Evolutionary conservation across 1,284 basidiomycete genomes (phyloP).

Genomic region (Blastosporella zonata): DNA sequence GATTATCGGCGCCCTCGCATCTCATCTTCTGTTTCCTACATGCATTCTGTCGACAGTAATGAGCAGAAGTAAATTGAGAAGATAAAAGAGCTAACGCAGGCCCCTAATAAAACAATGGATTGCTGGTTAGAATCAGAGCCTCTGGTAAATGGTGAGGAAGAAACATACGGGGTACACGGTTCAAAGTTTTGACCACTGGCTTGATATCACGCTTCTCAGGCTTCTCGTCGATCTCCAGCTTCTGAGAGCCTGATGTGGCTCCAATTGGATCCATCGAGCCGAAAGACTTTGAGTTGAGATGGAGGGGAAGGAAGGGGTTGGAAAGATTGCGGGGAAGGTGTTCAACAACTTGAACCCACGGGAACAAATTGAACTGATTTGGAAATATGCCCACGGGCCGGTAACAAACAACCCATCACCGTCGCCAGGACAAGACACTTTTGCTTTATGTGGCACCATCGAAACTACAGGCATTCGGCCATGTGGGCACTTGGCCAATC

Average conservation of each 20-base stretch:
- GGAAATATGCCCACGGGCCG: slow-evolving; percentile 13
- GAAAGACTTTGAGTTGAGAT: slow-evolving; percentile 1
- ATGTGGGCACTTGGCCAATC: too few relatives aligned
- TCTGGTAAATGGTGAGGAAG: slow-evolving; percentile 16
- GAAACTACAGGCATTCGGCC: too few relatives aligned
- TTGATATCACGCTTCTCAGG: slow-evolving; percentile 61
- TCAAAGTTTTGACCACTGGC: slow-evolving; percentile 68
- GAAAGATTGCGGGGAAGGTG: slow-evolving; percentile 16
- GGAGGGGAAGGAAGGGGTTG: slow-evolving; percentile 2
- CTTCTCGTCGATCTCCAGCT: slow-evolving; percentile 44
- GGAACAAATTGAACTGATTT: slow-evolving; percentile 18
- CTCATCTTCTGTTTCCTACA: slow-evolving; percentile 87
- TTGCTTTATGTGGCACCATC: too few relatives aligned
- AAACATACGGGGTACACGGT: slow-evolving; percentile 76
- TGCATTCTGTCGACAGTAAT: slow-evolving; percentile 55
- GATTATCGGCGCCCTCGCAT: slow-evolving; percentile 87
- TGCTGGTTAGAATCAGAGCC: slow-evolving; percentile 13
- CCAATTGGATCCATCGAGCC: slow-evolving; percentile 25
- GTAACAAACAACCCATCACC: slow-evolving; percentile 18
- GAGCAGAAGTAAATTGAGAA: slow-evolving; percentile 2
- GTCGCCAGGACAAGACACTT: too few relatives aligned
- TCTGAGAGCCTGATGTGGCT: slow-evolving; percentile 30
- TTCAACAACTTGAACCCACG: slow-evolving; percentile 16
- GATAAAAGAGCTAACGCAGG: slow-evolving; percentile 57
- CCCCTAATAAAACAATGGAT: slow-evolving; percentile 45